These are phyloP conservation scores for Calonectria pauciramosa DNA, from an alignment of 2,329 filamentous ascomycete species.

Conservation along the genomic window DNA sequence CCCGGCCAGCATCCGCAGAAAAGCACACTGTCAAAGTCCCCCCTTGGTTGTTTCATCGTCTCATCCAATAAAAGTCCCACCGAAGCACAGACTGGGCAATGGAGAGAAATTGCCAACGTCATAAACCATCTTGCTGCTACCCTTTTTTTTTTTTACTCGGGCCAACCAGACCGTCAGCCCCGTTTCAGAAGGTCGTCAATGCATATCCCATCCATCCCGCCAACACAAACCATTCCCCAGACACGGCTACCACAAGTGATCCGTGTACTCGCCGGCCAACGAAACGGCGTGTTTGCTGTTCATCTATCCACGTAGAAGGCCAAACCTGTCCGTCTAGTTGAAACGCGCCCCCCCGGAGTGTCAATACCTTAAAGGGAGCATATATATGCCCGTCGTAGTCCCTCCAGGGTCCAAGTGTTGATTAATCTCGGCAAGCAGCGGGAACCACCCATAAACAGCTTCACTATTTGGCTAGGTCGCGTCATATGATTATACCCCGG, in stretches of 20 bases:
- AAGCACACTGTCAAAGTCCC: conserved; percentile 2
- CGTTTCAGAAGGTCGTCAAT: conserved; percentile 13
- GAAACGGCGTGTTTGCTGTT: neutral
- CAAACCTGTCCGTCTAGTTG: neutral
- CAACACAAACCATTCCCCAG: neutral
- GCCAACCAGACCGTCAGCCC: neutral
- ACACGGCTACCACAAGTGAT: neutral
- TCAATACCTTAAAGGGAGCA: neutral
- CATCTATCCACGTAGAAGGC: neutral
- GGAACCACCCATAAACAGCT: neutral
- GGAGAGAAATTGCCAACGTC: neutral
- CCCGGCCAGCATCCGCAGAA: neutral
- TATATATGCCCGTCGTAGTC: neutral
- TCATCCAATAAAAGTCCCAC: neutral
- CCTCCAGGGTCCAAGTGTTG: neutral
- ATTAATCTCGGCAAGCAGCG: neutral
- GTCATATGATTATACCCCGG: neutral
- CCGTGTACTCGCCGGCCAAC: neutral
- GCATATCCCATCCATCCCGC: neutral
- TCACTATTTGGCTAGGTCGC: neutral
- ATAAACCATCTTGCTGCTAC: neutral
- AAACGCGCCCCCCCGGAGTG: neutral
- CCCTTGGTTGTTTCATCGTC: conserved; percentile 9
- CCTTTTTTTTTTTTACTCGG: conserved; percentile 1
- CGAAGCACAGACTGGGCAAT: conserved; percentile 6